These are phyloP conservation scores for Claviceps cyperi DNA, from an alignment of 2,329 filamentous ascomycete genomes.

Conservation along the genomic window DNA sequence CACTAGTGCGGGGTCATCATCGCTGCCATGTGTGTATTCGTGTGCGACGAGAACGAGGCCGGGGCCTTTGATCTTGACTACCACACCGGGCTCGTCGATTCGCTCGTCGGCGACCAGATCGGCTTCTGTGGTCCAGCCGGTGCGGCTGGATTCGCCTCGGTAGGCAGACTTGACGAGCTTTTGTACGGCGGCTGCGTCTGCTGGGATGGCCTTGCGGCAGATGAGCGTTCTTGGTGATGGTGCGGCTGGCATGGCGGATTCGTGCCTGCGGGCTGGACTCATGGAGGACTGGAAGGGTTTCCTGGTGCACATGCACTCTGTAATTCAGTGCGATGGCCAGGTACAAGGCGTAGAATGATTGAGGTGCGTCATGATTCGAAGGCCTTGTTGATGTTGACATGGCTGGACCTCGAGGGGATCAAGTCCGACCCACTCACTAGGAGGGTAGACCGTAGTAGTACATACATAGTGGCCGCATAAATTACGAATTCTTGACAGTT, in stretches of 20 bases:
- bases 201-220: constrained; percentile 21
- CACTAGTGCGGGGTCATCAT: constrained; percentile 13
- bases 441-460: no score
- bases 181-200: constrained; percentile 19
- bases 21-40: neutral
- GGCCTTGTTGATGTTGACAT: no score
- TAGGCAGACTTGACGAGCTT: constrained; percentile 29
- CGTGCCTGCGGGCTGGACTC: no score
- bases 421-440: no score
- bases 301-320: no score
- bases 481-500: no score
- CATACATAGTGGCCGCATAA: no score
- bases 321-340: no score
- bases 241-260: neutral
- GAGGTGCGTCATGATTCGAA: no score
- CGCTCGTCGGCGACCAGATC: constrained; percentile 28
- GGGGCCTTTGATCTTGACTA: constrained; percentile 25
- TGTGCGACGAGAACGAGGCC: constrained; percentile 24
- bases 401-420: no score
- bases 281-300: no score
- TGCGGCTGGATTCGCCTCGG: constrained; percentile 24
- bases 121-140: constrained; percentile 33
- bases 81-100: constrained; percentile 23
- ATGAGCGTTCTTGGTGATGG: constrained; percentile 10
- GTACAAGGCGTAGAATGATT: no score